Conservation (phyloP, 1,139 yeast species). For the Geotrichum australiense region DNA sequence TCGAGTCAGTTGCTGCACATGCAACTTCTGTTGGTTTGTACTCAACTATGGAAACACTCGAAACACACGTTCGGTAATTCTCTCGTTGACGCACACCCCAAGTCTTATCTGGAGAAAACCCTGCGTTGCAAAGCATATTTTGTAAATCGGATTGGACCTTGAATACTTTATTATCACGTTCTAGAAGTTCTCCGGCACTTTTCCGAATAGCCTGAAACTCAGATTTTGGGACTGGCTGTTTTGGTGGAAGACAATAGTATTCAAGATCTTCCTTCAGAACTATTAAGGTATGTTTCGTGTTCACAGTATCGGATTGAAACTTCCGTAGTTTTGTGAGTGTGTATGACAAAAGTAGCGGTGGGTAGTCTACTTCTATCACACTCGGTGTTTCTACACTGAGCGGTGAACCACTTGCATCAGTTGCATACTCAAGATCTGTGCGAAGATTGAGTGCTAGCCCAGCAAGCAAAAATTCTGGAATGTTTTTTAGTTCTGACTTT, state of each 20-base stretch:
- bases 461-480: constrained; percentile 3
- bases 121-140: constrained; percentile 1
- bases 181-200: no score
- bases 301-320: background rate
- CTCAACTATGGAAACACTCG: background rate
- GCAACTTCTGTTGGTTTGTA: background rate
- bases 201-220: no score
- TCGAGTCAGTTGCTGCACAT: background rate
- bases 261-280: constrained; percentile 4
- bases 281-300: background rate
- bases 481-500: background rate
- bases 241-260: constrained; percentile 4
- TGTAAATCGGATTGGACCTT: no score
- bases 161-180: no score
- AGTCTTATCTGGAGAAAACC: background rate
- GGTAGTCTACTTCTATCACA: background rate
- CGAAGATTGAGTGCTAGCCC: background rate
- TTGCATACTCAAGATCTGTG: background rate
- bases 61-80: background rate
- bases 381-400: background rate
- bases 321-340: background rate
- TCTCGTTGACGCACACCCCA: constrained; percentile 1
- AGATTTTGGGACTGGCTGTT: background rate
- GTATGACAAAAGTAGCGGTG: background rate
- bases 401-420: background rate